Percentiles rank a stretch among this genome's conserved stretches.
Evolutionary conservation across 352 stramenopile species (phyloP).

Genomic region (Phytophthora hybrid): DNA sequence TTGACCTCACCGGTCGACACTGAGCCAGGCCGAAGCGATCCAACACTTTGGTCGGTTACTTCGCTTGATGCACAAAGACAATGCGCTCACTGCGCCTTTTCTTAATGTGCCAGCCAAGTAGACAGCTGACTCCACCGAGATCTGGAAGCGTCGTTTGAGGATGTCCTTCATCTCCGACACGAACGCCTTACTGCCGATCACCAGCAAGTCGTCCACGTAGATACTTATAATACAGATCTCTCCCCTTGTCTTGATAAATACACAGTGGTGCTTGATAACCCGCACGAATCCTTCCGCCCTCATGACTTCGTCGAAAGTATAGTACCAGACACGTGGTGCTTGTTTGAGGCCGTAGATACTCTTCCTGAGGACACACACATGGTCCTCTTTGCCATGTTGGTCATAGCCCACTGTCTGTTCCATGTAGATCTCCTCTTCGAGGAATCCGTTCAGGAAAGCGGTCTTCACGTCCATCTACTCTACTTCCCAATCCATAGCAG

Average conservation of each 20-base stretch:
- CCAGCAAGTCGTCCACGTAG: slow-evolving; percentile 17
- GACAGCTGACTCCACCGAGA: slow-evolving; percentile 15
- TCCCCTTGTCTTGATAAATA: slow-evolving; percentile 3
- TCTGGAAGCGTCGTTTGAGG: slow-evolving; percentile 1
- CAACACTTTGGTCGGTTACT: slow-evolving; percentile 29
- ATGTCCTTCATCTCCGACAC: slow-evolving; percentile 12
- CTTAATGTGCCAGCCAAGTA: slow-evolving; percentile 21
- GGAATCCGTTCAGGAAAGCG: slow-evolving; percentile 24
- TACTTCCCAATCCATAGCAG: slow-evolving; percentile 3
- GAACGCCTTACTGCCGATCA: slow-evolving; percentile 15
- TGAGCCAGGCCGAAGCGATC: slow-evolving; percentile 16
- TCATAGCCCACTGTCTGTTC: slow-evolving; percentile 16
- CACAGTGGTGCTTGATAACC: slow-evolving; percentile 18
- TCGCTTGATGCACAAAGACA: slow-evolving; percentile 25
- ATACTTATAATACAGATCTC: slow-evolving; percentile 9
- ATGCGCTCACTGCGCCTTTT: slow-evolving; percentile 9
- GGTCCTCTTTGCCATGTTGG: neutral
- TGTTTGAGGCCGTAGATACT: slow-evolving; percentile 14
- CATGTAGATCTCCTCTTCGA: slow-evolving; percentile 36
- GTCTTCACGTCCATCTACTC: slow-evolving; percentile 43
- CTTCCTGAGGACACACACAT: slow-evolving; percentile 2
- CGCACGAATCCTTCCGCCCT: neutral
- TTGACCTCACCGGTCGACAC: neutral
- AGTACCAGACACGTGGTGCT: slow-evolving; percentile 19
- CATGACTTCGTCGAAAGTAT: slow-evolving; percentile 11